Base-by-base conservation (phyloP, 441 rosid species). In the Gossypium trilobum region DNA sequence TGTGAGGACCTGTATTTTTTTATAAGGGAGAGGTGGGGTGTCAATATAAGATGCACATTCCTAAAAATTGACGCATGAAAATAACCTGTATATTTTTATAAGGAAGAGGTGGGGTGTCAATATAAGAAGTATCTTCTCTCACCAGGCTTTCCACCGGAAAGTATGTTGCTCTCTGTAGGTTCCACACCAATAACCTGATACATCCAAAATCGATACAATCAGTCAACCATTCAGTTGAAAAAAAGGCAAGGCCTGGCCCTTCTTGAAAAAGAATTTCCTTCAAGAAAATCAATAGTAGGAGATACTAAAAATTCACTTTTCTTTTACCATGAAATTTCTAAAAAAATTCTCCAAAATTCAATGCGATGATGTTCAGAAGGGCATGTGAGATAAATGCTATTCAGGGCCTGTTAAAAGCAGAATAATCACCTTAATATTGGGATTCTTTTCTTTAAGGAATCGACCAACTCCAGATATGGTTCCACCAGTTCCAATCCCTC, bases 61-160 rank as follows among this genome's bases (percentile, higher is more conserved):
- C 25, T 71, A 22, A 25, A 11, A 20, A 71, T 77, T 46, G 56
- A 20, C 39, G 70, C 51, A 54, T 55, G 29, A 51, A 73, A 46
- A 58, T 19, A 46, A 5, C 39, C 46, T 8, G 46, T 44, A 50
- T 23, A 60, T 19, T 58, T 33, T 39, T 39, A 9, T 39, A 39
- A 39, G 46, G 46, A 11, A 39, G 46, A 39, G 46, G 46, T 9
- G 46, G 46, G 13, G 3, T 39, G 46, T 9, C 46, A 39, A 8
- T 6, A 19, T 72, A 56, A 57, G 31, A 19, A 16, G 16, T 2
- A 48, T 74, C 39, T 70, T 39, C 56, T 51, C 83, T 85, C 85
- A 94, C 99, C 99, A 20, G 99, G 97, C 83, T 90, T 90, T 82
- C 99, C 99, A 76, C 99, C 99, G 17, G 95, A 86, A 54, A 94